Percentiles rank a stretch among this genome's conserved stretches.
These are phyloP conservation scores for Garcia nutans DNA, from an alignment of 345 rosid species.

Conservation along the genomic window DNA sequence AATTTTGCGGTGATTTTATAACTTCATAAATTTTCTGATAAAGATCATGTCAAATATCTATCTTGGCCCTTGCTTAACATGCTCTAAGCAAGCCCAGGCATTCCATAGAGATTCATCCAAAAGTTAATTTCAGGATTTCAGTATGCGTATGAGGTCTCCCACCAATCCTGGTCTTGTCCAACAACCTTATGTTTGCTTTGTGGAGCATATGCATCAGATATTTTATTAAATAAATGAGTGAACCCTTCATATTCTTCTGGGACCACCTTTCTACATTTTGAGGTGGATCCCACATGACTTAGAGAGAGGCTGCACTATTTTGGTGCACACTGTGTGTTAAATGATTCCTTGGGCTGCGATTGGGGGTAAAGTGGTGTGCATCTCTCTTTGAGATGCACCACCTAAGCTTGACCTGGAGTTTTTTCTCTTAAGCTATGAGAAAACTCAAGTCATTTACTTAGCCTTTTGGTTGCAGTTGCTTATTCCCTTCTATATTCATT, in stretches of 20 bases:
- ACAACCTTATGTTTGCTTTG: background rate
- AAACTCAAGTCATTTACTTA: background rate
- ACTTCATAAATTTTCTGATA: background rate
- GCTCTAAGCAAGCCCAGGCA: background rate
- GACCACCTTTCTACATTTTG: too few relatives aligned
- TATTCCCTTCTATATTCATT: background rate
- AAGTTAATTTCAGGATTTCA: background rate
- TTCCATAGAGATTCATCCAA: background rate
- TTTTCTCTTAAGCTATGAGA: background rate
- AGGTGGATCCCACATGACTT: too few relatives aligned
- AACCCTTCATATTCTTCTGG: too few relatives aligned
- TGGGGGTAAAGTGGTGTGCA: too few relatives aligned
- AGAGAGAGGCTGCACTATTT: too few relatives aligned
- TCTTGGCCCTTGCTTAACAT: background rate
- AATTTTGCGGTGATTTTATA: background rate
- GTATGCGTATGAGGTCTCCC: background rate
- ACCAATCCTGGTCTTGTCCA: conserved; percentile 1
- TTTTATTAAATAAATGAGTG: too few relatives aligned
- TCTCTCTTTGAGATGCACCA: background rate
- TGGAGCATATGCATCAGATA: background rate
- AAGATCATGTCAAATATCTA: background rate
- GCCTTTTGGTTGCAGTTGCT: background rate
- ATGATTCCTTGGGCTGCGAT: too few relatives aligned
- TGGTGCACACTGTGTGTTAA: too few relatives aligned
- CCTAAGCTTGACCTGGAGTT: background rate